Conservation (phyloP, 2,329 filamentous ascomycete species). For the Bisporella sp. region DNA sequence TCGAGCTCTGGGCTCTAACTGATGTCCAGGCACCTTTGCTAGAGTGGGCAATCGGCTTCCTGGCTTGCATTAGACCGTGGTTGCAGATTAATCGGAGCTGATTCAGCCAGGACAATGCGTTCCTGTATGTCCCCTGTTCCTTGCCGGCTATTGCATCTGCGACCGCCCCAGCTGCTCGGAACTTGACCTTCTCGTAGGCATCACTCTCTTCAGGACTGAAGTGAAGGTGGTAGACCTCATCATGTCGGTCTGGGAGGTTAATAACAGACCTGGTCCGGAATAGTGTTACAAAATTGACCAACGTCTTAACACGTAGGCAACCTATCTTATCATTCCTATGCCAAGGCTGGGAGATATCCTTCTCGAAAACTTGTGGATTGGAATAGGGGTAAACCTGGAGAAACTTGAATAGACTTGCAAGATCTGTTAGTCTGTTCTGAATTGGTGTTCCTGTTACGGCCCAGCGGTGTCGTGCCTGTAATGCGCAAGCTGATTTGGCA, state of each 20-base stretch:
- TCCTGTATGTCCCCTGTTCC: conserved; percentile 27
- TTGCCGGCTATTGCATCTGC: conserved; percentile 25
- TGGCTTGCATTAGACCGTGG: conserved; percentile 37
- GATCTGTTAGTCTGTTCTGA: conserved; percentile 37
- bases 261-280: conserved; percentile 33
- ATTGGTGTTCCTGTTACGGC: conserved; percentile 42
- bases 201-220: conserved; percentile 29
- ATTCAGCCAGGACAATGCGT: conserved; percentile 38
- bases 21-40: conserved; percentile 19
- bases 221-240: conserved; percentile 28
- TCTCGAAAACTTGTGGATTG: conserved; percentile 30
- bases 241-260: conserved; percentile 29
- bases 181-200: conserved; percentile 27
- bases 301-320: conserved; percentile 33
- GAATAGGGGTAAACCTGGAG: conserved; percentile 34
- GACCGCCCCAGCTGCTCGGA: conserved; percentile 24
- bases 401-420: conserved; percentile 36
- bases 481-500: conserved; percentile 30
- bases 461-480: conserved; percentile 34
- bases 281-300: conserved; percentile 32
- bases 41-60: conserved; percentile 33
- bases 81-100: conserved; percentile 39
- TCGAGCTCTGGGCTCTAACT: too few species aligned
- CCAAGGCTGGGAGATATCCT: conserved; percentile 27
- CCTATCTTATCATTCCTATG: conserved; percentile 28